A percentile compares a stretch with the other conserved stretches of the same genome.
These are phyloP conservation scores for Pseudocercospora ulei DNA, from an alignment of 2,329 filamentous ascomycete genomes.

Conservation along the genomic window DNA sequence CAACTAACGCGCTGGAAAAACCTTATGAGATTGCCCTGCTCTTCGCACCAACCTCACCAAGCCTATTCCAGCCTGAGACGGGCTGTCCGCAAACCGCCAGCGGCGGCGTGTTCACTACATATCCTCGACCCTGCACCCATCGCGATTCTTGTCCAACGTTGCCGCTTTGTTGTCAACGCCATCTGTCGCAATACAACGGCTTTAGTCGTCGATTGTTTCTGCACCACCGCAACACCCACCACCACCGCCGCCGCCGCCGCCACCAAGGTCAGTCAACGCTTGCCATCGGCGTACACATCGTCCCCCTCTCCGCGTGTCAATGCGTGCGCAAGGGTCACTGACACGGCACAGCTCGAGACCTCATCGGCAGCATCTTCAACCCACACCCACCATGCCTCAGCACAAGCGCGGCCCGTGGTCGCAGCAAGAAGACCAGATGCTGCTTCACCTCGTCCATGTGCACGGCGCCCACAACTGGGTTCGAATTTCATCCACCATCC, in stretches of 20 bases:
- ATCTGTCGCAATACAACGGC: conserved; percentile 19
- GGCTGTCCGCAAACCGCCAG: conserved; percentile 10
- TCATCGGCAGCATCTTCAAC: conserved; percentile 1
- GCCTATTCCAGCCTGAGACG: conserved; percentile 16
- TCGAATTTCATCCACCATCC: conserved; percentile 64
- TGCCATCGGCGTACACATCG: conserved; percentile 12
- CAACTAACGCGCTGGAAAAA: conserved; percentile 18
- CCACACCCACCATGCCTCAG: conserved; percentile 36
- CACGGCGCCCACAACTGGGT: conserved; percentile 85
- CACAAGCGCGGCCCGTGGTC: conserved; percentile 77
- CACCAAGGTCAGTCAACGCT: conserved; percentile 19
- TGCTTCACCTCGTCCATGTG: conserved; percentile 59
- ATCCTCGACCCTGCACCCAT: conserved; percentile 14
- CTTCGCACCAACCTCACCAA: conserved; percentile 13
- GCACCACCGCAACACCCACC: no score
- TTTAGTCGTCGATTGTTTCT: conserved; percentile 14
- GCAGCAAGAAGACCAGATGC: conserved; percentile 59
- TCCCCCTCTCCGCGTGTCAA: no score
- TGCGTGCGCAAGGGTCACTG: no score
- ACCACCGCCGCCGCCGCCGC: conserved; percentile 6
- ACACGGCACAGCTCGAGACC: conserved; percentile 15
- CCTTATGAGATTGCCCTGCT: conserved; percentile 18
- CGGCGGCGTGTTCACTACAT: conserved; percentile 22
- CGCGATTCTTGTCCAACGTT: conserved; percentile 17
- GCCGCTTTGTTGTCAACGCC: conserved; percentile 13